phyloP scores from a whole-genome alignment of 2,329 filamentous ascomycete species.

The Xylariaceae sp. region DNA sequence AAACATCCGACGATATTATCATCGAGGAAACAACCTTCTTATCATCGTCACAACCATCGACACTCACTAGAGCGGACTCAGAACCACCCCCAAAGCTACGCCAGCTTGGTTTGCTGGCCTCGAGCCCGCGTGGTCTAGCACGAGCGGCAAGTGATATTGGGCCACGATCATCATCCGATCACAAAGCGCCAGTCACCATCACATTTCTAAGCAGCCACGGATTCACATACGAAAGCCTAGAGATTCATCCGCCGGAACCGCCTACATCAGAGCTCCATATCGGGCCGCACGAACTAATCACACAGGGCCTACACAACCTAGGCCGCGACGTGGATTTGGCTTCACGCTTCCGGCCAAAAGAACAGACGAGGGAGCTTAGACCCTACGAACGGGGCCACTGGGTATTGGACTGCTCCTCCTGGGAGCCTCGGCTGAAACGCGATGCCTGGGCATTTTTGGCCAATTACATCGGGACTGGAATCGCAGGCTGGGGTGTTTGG shows the following conservation, averaged over 20 bases:
- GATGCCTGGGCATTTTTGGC: slow-evolving; percentile 68
- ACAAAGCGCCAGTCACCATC: slow-evolving; percentile 29
- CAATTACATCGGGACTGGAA: slow-evolving; percentile 64
- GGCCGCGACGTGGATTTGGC: slow-evolving; percentile 58
- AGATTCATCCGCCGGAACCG: slow-evolving; percentile 63
- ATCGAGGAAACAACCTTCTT: slow-evolving; percentile 39
- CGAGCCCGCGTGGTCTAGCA: slow-evolving; percentile 34
- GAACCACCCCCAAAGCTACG: slow-evolving; percentile 44
- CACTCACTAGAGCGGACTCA: slow-evolving; percentile 39
- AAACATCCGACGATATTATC: slow-evolving; percentile 29
- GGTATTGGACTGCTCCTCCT: slow-evolving; percentile 65
- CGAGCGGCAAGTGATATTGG: slow-evolving; percentile 47
- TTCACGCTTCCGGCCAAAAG: slow-evolving; percentile 59
- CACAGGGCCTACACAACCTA: slow-evolving; percentile 60
- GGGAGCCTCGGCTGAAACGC: slow-evolving; percentile 56
- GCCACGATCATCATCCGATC: slow-evolving; percentile 29
- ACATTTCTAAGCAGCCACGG: slow-evolving; percentile 37
- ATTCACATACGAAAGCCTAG: slow-evolving; percentile 46
- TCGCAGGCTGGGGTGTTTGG: slow-evolving; percentile 72
- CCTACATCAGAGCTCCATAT: slow-evolving; percentile 53
- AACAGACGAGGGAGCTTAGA: slow-evolving; percentile 56
- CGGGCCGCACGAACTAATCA: slow-evolving; percentile 59
- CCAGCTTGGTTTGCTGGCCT: slow-evolving; percentile 21
- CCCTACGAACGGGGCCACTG: slow-evolving; percentile 80
- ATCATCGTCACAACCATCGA: slow-evolving; percentile 27